A percentile compares a stretch with the other conserved stretches of the same genome.
Conservation (phyloP, 768 basidiomycete genomes). For the Lentinula raphanica region DNA sequence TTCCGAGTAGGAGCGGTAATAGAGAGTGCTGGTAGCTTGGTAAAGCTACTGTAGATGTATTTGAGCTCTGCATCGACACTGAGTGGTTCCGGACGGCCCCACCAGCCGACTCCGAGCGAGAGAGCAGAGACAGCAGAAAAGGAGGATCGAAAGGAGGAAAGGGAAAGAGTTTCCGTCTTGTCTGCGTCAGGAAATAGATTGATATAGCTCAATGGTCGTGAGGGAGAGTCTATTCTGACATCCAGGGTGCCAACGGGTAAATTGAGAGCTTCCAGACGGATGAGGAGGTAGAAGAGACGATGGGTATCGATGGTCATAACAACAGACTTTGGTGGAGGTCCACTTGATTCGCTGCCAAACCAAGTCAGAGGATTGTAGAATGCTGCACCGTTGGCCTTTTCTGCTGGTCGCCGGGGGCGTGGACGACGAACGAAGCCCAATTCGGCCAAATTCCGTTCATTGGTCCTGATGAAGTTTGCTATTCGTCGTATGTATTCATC, state of each 20-base stretch:
- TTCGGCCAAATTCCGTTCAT: slow-evolving; percentile 71
- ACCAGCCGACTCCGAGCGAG: slow-evolving; percentile 73
- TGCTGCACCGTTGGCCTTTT: slow-evolving; percentile 29
- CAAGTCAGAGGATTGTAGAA: slow-evolving; percentile 60
- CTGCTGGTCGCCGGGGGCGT: slow-evolving; percentile 29
- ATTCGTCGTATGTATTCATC: slow-evolving; percentile 73
- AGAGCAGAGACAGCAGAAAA: slow-evolving; percentile 71
- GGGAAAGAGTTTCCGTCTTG: slow-evolving; percentile 69
- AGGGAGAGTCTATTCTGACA: slow-evolving; percentile 64
- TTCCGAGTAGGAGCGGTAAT: slow-evolving; percentile 61
- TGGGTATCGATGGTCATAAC: slow-evolving; percentile 70
- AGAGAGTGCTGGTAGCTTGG: slow-evolving; percentile 76
- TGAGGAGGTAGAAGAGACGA: slow-evolving; percentile 83
- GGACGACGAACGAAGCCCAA: slow-evolving; percentile 49
- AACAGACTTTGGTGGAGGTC: slow-evolving; percentile 48
- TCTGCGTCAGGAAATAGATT: slow-evolving; percentile 50
- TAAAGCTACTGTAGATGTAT: slow-evolving; percentile 86
- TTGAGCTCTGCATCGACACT: slow-evolving; percentile 71
- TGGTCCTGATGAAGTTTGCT: slow-evolving; percentile 64
- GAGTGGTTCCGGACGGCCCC: slow-evolving; percentile 54
- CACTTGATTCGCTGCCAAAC: slow-evolving; percentile 37
- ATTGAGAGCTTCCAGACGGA: slow-evolving; percentile 80
- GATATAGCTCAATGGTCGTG: slow-evolving; percentile 72
- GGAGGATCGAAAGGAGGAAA: slow-evolving; percentile 72
- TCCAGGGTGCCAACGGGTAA: slow-evolving; percentile 77